These are phyloP conservation scores for Colletotrichum destructivum DNA, from an alignment of 2,329 filamentous ascomycete genomes.

Conservation along the genomic window DNA sequence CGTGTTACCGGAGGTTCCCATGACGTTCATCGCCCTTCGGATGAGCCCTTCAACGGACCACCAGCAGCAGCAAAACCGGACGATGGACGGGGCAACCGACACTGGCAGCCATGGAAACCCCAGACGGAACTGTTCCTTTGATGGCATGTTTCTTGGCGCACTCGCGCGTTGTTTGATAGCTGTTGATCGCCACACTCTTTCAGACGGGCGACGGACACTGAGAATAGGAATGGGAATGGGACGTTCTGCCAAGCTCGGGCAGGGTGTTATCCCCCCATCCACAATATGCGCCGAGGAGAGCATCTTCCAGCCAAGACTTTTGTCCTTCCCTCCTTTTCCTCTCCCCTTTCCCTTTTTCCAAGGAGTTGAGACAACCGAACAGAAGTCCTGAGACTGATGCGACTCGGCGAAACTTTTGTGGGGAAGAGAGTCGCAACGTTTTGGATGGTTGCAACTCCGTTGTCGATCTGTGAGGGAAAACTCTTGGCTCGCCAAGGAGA, in stretches of 20 bases:
- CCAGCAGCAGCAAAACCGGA: background rate
- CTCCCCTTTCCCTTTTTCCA: no score
- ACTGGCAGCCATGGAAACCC: background rate
- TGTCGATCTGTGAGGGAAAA: background rate
- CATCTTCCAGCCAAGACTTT: conserved; percentile 12
- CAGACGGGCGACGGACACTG: no score
- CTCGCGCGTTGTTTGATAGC: background rate
- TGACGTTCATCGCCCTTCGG: conserved; percentile 11
- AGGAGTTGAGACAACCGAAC: conserved; percentile 11
- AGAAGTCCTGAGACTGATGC: conserved; percentile 36
- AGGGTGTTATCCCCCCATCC: background rate
- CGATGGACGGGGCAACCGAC: background rate
- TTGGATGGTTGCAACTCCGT: background rate
- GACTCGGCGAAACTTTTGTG: conserved; percentile 38
- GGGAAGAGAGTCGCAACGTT: conserved; percentile 1
- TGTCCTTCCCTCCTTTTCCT: no score
- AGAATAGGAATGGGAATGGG: no score
- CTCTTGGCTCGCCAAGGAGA: background rate
- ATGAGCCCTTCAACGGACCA: background rate
- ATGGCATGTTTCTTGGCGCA: background rate
- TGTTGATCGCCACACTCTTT: background rate
- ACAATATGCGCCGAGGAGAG: background rate
- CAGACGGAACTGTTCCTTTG: background rate
- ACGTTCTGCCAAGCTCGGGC: background rate
- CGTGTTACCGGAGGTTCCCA: conserved; percentile 21